Base-by-base conservation (phyloP, 306 rosid species). In the Delonix regia region DNA sequence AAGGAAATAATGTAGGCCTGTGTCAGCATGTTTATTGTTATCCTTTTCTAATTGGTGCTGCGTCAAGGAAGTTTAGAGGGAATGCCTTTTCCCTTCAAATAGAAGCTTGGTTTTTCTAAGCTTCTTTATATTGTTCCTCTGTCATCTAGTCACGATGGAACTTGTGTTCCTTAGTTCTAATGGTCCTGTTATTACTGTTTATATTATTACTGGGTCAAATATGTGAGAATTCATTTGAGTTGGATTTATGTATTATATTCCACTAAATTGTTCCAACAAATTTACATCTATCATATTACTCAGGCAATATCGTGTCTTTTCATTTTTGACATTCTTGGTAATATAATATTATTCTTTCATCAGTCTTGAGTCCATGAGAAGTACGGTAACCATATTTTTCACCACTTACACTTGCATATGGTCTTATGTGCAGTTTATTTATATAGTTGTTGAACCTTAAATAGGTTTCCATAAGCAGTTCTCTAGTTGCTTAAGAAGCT, bases 211-310 rank as follows among this genome's bases (percentile, higher is more conserved):
- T 57, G 64, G 4, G 16, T 57, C 19, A 28, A 24, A 27, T 61
- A 2, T 30, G n/a, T 14, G 41, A 61, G 21, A 61, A 42, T 14
- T 62, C 69, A 33, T 62, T 76, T 16, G 27, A 82, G 63, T 62
- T 69, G 55, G 49, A 53, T 69, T 66, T 33, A n/a, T 18, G 25
- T 61, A 21, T 63, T 49, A 41, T 14, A 38, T 42, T 73, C 36
- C 60, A 25, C 25, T 44, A 4, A 62, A 51, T 52, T 53, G 21
- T 39, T 61, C 38, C 4, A n/a, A 15, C 36, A 65, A 64, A 64
- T 38, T 44, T 73, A 28, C 67, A 18, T 21, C 66, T 42, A 59
- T 19, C 59, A 69, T 75, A 69, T 9, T 56, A 60, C 48, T 60
- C 1, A 14, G 41, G 25, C 7, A 19, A 22, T 75, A 69, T 51